Evolutionary conservation across 2,329 filamentous ascomycete species (phyloP), one percentile per base, ranked within the genome.

Genomic region (Xylaria sp.): DNA sequence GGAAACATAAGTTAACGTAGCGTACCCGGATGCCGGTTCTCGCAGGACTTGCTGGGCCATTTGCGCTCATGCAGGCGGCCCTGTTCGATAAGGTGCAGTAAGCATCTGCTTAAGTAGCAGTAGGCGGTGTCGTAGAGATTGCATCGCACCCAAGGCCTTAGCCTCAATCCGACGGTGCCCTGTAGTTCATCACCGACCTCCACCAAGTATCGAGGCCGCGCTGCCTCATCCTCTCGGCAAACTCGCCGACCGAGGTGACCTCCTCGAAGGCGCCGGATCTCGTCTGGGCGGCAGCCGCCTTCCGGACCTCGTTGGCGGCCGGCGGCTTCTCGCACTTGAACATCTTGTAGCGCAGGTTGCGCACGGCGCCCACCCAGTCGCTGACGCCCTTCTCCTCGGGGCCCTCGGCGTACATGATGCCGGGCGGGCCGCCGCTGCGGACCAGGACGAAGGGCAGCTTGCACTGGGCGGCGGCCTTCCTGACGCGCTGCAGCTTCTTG

Each of bases 321-420:
- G 84, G 82, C 59, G 82, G 80, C 16, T 73, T 75, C 7, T 79
- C 81, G 43, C 90, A 79, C 57, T 88, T 84, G 48, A 87, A 91
- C 68, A 91, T 87, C 61, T 91, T 91, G 71, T 91, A 91, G 6
- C 86, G 78, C 39, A 91, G 71, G 21, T 78, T 78, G 51, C 88
- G 82, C 2, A 91, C 87, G 1, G 76, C 74, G 9, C 74, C 76
- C 4, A 91, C 85, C 88, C 88, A 91, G 13, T 77, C 75, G 52
- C 75, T 76, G 2, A 91, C 81, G 1, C 76, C 76, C 1, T 66
- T 63, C 61, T 82, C 78, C n/a, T 78, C 73, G 3, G 61, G 59
- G 1, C 84, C 83, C 66, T 90, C 86, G 45, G 87, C 88, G 66
- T 91, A 90, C 89, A 92, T 92, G 61, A 92, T 85, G 1, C 89